phyloP scores from a whole-genome alignment of 2,329 filamentous ascomycete genomes.

The Aspergillus sclerotialis region DNA sequence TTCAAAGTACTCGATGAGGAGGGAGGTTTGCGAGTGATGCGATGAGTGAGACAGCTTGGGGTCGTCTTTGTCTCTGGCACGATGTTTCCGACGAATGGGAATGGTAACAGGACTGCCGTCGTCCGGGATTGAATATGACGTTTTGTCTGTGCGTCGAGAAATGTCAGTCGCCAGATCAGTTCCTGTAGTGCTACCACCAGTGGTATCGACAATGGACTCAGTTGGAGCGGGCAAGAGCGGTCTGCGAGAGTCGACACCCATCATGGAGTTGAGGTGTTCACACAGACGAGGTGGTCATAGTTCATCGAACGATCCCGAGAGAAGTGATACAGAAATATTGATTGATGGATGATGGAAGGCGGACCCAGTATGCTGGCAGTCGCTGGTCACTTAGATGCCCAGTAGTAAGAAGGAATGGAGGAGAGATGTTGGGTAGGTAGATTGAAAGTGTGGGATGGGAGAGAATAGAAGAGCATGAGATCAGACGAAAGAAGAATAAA shows the following conservation, averaged over 20 bases:
- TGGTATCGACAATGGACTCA: conserved; percentile 43
- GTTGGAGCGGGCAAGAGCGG: conserved; percentile 44
- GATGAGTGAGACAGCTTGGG: conserved; percentile 45
- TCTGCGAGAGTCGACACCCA: conserved; percentile 44
- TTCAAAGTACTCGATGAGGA: conserved; percentile 94
- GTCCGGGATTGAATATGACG: conserved; percentile 45
- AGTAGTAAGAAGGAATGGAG: conserved; percentile 7
- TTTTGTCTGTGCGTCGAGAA: conserved; percentile 44
- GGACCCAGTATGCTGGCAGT: not conserved
- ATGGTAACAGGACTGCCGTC: conserved; percentile 78
- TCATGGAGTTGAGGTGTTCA: conserved; percentile 27
- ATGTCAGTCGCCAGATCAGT: conserved; percentile 45
- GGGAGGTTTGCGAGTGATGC: conserved; percentile 71
- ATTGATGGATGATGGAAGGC: conserved; percentile 1
- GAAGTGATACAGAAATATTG: not conserved
- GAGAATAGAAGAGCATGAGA: conserved; percentile 1
- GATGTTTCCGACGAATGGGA: conserved; percentile 51
- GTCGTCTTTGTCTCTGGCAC: conserved; percentile 51
- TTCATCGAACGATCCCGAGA: conserved; percentile 12
- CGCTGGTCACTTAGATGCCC: not conserved
- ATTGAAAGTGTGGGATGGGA: conserved; percentile 3
- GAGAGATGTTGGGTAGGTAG: conserved; percentile 7
- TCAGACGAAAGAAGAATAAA: not conserved
- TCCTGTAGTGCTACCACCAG: conserved; percentile 34
- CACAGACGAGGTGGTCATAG: conserved; percentile 30